Percentiles rank a stretch among this genome's conserved stretches.
These are phyloP conservation scores for peach (Prunus persica) DNA, from an alignment of 306 rosid genomes.

Conservation along the genomic window Prunus_persica_NCBIv2 NC_034013.1:16565001-16565500, in stretches of 20 bases:
- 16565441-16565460: conserved; percentile 2
- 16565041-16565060: not conserved
- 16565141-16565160: conserved; percentile 80
- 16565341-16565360: conserved; percentile 89
- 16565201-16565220: conserved; percentile 69
- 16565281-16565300: conserved; percentile 67
- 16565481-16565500: not conserved
- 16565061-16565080: conserved; percentile 1
- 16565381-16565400: conserved; percentile 52
- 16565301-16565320: conserved; percentile 87
- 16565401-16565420: conserved; percentile 16
- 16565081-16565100: not conserved
- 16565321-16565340: conserved; percentile 89
- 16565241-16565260: conserved; percentile 11
- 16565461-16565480: not conserved
- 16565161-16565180: conserved; percentile 79
- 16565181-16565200: conserved; percentile 82
- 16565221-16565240: conserved; percentile 20
- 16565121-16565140: conserved; percentile 85
- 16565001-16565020: not conserved
- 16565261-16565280: not conserved
- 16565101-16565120: conserved; percentile 44
- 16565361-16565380: conserved; percentile 96
- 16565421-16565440: conserved; percentile 6
- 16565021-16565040: not conserved